Base-by-base conservation (phyloP, 768 basidiomycete genomes). In the Leccinum ochraceum region DNA sequence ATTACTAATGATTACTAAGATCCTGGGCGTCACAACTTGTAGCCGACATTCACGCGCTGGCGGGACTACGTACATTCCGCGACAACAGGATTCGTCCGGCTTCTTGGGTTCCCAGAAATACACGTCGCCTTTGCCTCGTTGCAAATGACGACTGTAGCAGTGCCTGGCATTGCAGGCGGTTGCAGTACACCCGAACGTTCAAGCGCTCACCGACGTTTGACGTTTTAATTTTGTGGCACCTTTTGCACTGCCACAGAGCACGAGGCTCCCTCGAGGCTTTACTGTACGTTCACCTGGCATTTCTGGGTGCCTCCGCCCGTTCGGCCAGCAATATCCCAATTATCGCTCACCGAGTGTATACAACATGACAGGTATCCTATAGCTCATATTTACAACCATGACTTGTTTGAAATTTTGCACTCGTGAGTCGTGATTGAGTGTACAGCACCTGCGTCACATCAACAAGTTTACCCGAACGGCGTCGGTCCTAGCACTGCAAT, bases 251-350 rank as follows among this genome's bases (percentile, higher is more conserved):
- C 72, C 72, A 65, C 63, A 52, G 39, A 28, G 52, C 60, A 59
- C 53, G 46, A 69, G 69, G 64, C 51, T 57, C 13, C 70, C 74
- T 74, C 65, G 68, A 75, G 72, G 72, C 64, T 46, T n/a, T 53
- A 30, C 61, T 44, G 26, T 54, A 39, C 57, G 34, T 39, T 22
- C 56, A 39, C 30, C 53, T 30, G 30, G 30, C 20, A 34, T 26
- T 34, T 34, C 42, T 14, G 39, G 24, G 36, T 24, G 26, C 36
- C 54, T 60, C 34, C 28, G n/a, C 57, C 42, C 30, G 17, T 56
- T 48, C 28, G 26, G 24, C 10, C 49, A 54, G 53, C 36, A 42
- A 34, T 39, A 24, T 61, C 54, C 14, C 7, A 11, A 22, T 20
- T 26, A 34, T 20, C 42, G 20, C 57, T 50, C 26, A 34, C 55